These are phyloP conservation scores for Vicia faba DNA, from an alignment of 306 rosid species.

Conservation along the genomic window DNA sequence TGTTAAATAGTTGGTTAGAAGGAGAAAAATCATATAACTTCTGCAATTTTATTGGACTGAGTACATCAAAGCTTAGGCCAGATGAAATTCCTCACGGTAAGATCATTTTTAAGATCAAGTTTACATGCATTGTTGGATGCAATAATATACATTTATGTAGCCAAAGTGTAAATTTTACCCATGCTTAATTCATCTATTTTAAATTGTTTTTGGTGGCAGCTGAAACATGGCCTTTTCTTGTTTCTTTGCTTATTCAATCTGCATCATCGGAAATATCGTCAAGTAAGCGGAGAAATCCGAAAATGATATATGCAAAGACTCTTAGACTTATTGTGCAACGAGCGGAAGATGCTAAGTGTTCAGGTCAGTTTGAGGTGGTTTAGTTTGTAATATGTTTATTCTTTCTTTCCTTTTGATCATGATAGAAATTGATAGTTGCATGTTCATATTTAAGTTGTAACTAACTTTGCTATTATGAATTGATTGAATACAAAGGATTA, in stretches of 20 bases:
- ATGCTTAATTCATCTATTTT: constrained; percentile 35
- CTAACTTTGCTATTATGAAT: too few relatives aligned
- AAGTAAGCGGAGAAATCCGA: constrained; percentile 70
- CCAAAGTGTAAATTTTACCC: constrained; percentile 20
- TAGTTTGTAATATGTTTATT: constrained; percentile 14
- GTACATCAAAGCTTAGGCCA: constrained; percentile 68
- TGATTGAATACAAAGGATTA: too few relatives aligned
- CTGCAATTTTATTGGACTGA: constrained; percentile 70
- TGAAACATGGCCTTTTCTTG: constrained; percentile 93
- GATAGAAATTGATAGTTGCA: too few relatives aligned
- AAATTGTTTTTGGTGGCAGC: constrained; percentile 53
- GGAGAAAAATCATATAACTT: constrained; percentile 70
- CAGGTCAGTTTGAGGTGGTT: constrained; percentile 54
- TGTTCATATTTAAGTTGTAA: too few relatives aligned
- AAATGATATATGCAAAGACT: constrained; percentile 75
- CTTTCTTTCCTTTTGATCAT: background rate
- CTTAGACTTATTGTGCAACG: constrained; percentile 74
- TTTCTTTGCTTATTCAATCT: constrained; percentile 64
- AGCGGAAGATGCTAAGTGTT: constrained; percentile 70
- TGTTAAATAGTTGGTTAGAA: constrained; percentile 88
- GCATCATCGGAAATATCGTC: constrained; percentile 75
- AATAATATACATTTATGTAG: constrained; percentile 20
- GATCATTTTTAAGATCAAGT: constrained; percentile 33
- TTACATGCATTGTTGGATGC: constrained; percentile 31
- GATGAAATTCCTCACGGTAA: constrained; percentile 73